phyloP scores from a whole-genome alignment of 768 basidiomycete species.

The Psilocybe cyanescens region DNA sequence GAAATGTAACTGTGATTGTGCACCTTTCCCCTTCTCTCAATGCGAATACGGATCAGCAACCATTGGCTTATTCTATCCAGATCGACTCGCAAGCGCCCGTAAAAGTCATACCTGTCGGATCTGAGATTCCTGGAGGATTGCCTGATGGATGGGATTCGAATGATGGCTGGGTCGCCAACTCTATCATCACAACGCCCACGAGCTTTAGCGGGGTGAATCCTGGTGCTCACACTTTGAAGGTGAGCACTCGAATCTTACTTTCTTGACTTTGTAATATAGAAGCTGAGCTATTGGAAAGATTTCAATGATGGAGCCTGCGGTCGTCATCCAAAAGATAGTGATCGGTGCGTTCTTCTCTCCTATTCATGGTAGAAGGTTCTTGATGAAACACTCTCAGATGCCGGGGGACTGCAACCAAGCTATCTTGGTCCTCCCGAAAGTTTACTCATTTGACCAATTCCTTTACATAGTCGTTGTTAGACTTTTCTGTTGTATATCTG shows the following conservation, averaged over 20 bases:
- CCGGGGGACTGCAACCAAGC: constrained; percentile 55
- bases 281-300: constrained; percentile 33
- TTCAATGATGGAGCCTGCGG: constrained; percentile 61
- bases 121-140: constrained; percentile 44
- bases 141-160: constrained; percentile 50
- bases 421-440: constrained; percentile 72
- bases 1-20: constrained; percentile 52
- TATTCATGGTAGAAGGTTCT: not conserved
- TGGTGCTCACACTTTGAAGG: constrained; percentile 66
- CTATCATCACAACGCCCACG: constrained; percentile 45
- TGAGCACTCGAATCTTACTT: constrained; percentile 21
- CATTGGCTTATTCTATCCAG: constrained; percentile 54
- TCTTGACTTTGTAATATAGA: not conserved
- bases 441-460: constrained; percentile 24
- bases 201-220: constrained; percentile 43
- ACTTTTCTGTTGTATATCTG: too few relatives aligned
- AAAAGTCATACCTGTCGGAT: constrained; percentile 50
- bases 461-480: too few relatives aligned
- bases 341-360: constrained; percentile 41
- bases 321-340: constrained; percentile 64
- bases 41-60: constrained; percentile 49
- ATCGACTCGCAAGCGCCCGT: constrained; percentile 48
- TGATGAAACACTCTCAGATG: constrained; percentile 39
- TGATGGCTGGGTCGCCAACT: constrained; percentile 59
- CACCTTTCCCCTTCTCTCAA: constrained; percentile 59